phyloP scores from a whole-genome alignment of 2,329 filamentous ascomycete species.

The Cordyceps cateniannulata region DNA sequence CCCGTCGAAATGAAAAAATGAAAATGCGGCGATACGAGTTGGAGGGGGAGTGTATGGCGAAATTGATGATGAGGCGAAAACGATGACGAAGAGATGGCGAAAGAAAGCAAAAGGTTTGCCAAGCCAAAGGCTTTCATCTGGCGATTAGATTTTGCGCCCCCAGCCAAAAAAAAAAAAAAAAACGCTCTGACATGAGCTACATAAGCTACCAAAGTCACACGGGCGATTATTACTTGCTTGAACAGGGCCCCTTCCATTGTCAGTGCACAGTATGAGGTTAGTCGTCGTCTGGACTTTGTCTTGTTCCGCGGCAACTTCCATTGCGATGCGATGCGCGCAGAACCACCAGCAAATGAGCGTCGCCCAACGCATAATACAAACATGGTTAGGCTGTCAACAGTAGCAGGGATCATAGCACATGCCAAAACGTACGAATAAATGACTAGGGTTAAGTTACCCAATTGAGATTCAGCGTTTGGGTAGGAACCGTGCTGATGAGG shows the following conservation, averaged over 20 bases:
- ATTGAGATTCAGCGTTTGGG: too few relatives aligned
- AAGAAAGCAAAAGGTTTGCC: neutral
- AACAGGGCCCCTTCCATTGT: neutral
- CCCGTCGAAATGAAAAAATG: too few relatives aligned
- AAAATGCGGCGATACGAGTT: neutral
- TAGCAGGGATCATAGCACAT: too few relatives aligned
- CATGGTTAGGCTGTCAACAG: too few relatives aligned
- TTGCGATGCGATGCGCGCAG: too few relatives aligned
- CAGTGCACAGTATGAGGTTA: neutral
- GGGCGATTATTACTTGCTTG: neutral
- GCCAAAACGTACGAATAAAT: too few relatives aligned
- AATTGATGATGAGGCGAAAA: neutral
- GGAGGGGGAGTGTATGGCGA: slow-evolving; percentile 4
- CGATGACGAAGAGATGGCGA: neutral
- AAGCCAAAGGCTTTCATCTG: neutral
- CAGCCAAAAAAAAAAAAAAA: neutral
- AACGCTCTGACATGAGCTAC: neutral
- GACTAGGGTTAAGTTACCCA: too few relatives aligned
- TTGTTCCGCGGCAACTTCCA: neutral
- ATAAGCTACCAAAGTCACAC: neutral
- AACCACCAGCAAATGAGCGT: too few relatives aligned
- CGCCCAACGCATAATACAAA: too few relatives aligned
- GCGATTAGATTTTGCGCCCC: neutral
- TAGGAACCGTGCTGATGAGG: too few relatives aligned
- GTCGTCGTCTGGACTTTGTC: neutral